phyloP scores from a whole-genome alignment of 2,329 filamentous ascomycete species.

The Aspergillus sp. region DNA sequence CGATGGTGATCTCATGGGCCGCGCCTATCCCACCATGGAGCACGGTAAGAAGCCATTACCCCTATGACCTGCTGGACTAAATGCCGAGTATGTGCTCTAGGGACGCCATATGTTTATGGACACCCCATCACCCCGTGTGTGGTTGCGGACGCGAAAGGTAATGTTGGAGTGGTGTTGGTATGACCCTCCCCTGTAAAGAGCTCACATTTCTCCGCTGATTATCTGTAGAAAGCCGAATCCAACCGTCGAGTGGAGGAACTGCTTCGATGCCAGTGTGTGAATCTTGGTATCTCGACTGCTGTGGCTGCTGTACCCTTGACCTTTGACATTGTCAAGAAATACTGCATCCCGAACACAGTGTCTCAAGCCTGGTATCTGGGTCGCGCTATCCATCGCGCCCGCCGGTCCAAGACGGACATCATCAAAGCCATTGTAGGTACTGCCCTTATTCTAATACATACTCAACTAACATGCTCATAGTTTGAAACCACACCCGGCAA shows the following conservation, averaged over 20 bases:
- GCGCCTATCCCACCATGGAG: constrained; percentile 43
- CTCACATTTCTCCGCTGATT: not conserved
- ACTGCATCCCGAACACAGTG: constrained; percentile 31
- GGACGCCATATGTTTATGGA: not conserved
- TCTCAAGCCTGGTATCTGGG: constrained; percentile 36
- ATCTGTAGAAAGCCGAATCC: constrained; percentile 21
- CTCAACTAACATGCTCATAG: no score
- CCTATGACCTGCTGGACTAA: not conserved
- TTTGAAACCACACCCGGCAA: constrained; percentile 34
- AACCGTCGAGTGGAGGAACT: constrained; percentile 28
- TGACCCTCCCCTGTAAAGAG: not conserved
- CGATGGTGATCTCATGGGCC: constrained; percentile 51
- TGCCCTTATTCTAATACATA: no score
- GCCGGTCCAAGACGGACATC: constrained; percentile 33
- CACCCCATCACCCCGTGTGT: constrained; percentile 25
- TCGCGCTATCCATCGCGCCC: constrained; percentile 28
- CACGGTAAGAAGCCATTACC: constrained; percentile 3
- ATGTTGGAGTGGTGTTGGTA: constrained; percentile 29
- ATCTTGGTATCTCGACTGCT: constrained; percentile 28
- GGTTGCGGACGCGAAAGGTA: constrained; percentile 46
- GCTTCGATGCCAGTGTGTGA: constrained; percentile 28
- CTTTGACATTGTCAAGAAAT: constrained; percentile 27
- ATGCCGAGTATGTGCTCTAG: not conserved
- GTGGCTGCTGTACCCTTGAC: constrained; percentile 24
- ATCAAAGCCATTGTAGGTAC: constrained; percentile 45